Evolutionary conservation across 2,329 filamentous ascomycete species (phyloP).

Genomic region (Calonectria henricotiae): DNA sequence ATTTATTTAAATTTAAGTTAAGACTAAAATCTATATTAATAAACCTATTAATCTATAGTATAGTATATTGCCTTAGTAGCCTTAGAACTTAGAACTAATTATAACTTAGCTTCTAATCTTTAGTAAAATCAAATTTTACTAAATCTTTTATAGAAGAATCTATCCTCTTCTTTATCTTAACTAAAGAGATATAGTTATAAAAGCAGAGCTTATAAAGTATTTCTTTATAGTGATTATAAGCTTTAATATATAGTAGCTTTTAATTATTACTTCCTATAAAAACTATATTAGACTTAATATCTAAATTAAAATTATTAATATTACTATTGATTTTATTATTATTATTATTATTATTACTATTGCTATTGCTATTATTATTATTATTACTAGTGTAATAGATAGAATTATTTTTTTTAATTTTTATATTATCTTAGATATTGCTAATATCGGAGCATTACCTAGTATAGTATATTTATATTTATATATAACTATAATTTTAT

Average conservation of each 20-base stretch:
- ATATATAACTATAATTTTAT: too few species aligned
- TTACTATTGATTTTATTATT: too few species aligned
- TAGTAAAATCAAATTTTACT: background rate
- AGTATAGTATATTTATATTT: too few species aligned
- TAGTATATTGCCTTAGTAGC: background rate
- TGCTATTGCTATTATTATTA: too few species aligned
- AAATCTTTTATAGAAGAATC: background rate
- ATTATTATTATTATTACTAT: too few species aligned
- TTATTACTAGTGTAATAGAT: slow-evolving; percentile 28
- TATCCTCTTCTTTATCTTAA: background rate
- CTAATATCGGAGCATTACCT: too few species aligned
- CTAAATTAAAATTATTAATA: slow-evolving; percentile 33
- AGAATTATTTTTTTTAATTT: slow-evolving; percentile 28
- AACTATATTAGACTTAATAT: too few species aligned
- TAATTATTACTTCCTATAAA: background rate
- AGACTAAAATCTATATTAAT: too few species aligned
- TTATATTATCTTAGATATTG: too few species aligned
- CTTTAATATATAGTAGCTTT: slow-evolving; percentile 23
- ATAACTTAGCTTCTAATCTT: background rate
- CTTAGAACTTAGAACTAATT: background rate
- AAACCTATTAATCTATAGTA: too few species aligned
- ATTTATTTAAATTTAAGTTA: too few species aligned
- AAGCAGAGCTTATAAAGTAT: slow-evolving; percentile 13
- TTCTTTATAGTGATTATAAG: slow-evolving; percentile 12
- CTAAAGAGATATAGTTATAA: slow-evolving; percentile 21